A percentile compares a stretch with the other conserved stretches of the same genome.
phyloP scores from a whole-genome alignment of 1,284 basidiomycete species.

The Butyriboletus pseudospeciosus region DNA sequence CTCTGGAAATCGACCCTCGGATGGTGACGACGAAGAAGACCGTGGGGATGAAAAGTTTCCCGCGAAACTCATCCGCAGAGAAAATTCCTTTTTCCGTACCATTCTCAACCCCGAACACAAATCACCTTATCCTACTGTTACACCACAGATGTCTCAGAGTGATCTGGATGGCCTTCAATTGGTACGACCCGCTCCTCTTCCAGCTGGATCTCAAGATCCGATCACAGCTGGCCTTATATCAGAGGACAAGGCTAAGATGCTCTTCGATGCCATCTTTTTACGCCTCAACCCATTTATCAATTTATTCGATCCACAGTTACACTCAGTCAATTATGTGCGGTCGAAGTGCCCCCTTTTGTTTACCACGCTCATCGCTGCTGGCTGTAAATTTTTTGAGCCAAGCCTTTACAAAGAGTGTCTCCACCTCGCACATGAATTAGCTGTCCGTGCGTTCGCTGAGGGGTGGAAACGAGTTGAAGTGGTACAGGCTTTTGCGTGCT shows the following conservation, averaged over 20 bases:
- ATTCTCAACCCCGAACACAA: slow-evolving; percentile 69
- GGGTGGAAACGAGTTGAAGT: slow-evolving; percentile 74
- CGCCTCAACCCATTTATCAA: slow-evolving; percentile 82
- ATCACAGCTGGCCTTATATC: slow-evolving; percentile 63
- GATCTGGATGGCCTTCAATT: slow-evolving; percentile 33
- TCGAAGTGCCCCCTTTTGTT: slow-evolving; percentile 73
- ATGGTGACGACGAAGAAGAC: slow-evolving; percentile 59
- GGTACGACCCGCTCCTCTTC: slow-evolving; percentile 35
- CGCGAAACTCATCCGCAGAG: slow-evolving; percentile 61
- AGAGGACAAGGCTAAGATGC: slow-evolving; percentile 59
- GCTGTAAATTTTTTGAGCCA: slow-evolving; percentile 78
- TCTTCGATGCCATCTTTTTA: slow-evolving; percentile 72
- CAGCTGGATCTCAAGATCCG: slow-evolving; percentile 53
- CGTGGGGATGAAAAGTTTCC: slow-evolving; percentile 62
- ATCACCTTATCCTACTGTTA: slow-evolving; percentile 35
- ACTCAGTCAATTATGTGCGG: slow-evolving; percentile 71
- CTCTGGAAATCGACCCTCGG: slow-evolving; percentile 42
- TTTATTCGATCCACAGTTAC: slow-evolving; percentile 74
- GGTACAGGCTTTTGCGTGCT: slow-evolving; percentile 76
- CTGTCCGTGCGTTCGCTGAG: slow-evolving; percentile 71
- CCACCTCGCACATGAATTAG: slow-evolving; percentile 65
- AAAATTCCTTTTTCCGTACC: slow-evolving; percentile 76
- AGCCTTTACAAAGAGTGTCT: slow-evolving; percentile 63
- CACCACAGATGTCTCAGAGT: slow-evolving; percentile 21
- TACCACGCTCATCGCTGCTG: slow-evolving; percentile 76